phyloP scores from a whole-genome alignment of 2,329 filamentous ascomycete species.

The Fusarium austroafricanum region DNA sequence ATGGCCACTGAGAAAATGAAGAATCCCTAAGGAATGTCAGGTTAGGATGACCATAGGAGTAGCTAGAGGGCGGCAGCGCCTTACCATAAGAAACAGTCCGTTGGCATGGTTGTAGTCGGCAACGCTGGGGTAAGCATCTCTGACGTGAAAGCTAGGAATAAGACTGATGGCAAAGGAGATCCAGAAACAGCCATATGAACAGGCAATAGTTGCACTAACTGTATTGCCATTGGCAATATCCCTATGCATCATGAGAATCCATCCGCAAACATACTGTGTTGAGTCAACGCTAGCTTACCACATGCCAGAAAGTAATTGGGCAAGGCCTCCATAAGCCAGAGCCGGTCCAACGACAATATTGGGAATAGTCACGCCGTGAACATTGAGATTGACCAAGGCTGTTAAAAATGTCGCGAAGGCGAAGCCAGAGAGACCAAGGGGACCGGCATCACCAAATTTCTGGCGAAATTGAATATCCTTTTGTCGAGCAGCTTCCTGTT shows the following conservation, averaged over 20 bases:
- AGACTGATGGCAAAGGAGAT: conserved; percentile 17
- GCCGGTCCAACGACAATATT: conserved; percentile 11
- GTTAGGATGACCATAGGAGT: accelerated
- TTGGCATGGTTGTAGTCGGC: conserved; percentile 19
- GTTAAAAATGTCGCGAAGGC: conserved; percentile 11
- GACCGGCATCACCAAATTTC: conserved; percentile 10
- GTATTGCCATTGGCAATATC: conserved; percentile 16
- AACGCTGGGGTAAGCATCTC: conserved; percentile 2
- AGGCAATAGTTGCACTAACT: conserved; percentile 11
- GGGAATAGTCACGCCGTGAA: neutral
- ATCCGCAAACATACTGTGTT: accelerated
- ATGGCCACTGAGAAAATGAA: conserved; percentile 18
- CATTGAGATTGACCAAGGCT: conserved; percentile 17
- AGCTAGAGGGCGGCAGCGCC: accelerated
- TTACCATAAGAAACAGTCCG: neutral
- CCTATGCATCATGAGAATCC: accelerated
- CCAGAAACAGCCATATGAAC: conserved; percentile 22
- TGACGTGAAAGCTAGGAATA: conserved; percentile 10
- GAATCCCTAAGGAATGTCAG: conserved; percentile 1
- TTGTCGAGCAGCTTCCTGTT: neutral
- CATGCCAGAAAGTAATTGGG: conserved; percentile 15
- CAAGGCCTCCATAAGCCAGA: conserved; percentile 5
- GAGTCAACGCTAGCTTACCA: neutral
- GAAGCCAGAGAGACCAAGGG: conserved; percentile 2
- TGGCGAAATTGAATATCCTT: conserved; percentile 7